Base-by-base conservation (phyloP, 768 basidiomycete species). In the Tephrocybe sp. region DNA sequence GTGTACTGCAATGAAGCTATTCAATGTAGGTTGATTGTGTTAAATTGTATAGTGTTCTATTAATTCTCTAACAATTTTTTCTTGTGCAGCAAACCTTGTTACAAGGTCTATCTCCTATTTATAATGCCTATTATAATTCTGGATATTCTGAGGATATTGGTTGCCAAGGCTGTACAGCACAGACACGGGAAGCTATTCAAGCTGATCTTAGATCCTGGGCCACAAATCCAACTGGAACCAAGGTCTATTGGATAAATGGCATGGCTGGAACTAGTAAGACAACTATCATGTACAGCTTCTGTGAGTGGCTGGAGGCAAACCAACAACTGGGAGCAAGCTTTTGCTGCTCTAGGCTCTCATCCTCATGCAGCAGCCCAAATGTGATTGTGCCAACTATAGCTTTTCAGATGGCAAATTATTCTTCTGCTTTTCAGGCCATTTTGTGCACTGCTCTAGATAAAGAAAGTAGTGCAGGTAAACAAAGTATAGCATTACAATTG, bases 231-330 rank as follows among this genome's bases (percentile, higher is more conserved):
- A 26, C 26, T 26, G 35, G 35, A 4, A 10, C 23, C 60, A 68
- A 26, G 4, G 56, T 64, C 12, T 57, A 55, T 30, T 64, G 59
- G 57, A 38, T 63, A 14, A 51, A 38, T 33, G 62, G 62, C 19
- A 52, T 54, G 36, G 62, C 62, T 8, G 61, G 61, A 6, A 59
- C 39, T 23, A 59, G 61, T 2, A 64, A 64, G 42, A 52, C 63
- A 10, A 56, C 58, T 3, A 59, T 62, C 19, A 50, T 54, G 6
- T 45, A 60, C 13, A 57, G 30, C 36, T 16, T 46, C 23, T 44
- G 43, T 17, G 36, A 45, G 22, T 38, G 35, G n/a, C 34, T 52
- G 38, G 26, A 30, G 4, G 39, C 11, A 22, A 39, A 31, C 41
- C 26, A 36, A n/a, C 22, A 49, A 1, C 60, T 65, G 26, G 62